These are phyloP conservation scores for Fusarium sp. DNA, from an alignment of 2,329 filamentous ascomycete species.

Conservation along the genomic window DNA sequence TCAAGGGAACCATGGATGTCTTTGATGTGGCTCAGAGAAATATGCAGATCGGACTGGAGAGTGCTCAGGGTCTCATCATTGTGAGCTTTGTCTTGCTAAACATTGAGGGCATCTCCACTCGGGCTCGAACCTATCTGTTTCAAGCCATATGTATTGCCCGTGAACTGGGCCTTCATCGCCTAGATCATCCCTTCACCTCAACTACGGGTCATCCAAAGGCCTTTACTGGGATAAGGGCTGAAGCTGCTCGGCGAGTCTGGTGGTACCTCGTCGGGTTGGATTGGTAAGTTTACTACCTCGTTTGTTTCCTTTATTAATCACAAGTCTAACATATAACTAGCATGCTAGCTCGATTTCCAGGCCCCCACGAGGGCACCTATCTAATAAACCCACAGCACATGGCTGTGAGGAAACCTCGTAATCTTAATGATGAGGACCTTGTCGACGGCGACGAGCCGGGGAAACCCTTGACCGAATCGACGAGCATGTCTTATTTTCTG, in stretches of 20 bases:
- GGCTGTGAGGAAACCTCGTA: constrained; percentile 53
- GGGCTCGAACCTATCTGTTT: constrained; percentile 26
- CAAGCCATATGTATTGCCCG: constrained; percentile 36
- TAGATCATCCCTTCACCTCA: constrained; percentile 49
- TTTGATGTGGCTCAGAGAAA: constrained; percentile 50
- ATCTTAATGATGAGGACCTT: constrained; percentile 54
- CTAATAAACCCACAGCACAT: constrained; percentile 54
- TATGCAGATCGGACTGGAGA: constrained; percentile 48
- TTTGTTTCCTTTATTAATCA: background rate
- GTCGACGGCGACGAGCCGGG: constrained; percentile 43
- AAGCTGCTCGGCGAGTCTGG: constrained; percentile 57
- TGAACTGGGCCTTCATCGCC: constrained; percentile 52
- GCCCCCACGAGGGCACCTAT: constrained; percentile 52
- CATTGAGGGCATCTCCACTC: constrained; percentile 43
- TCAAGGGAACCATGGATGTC: constrained; percentile 50
- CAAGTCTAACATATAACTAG: constrained; percentile 38
- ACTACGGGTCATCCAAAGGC: constrained; percentile 36
- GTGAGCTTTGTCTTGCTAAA: constrained; percentile 54
- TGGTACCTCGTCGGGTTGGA: constrained; percentile 58
- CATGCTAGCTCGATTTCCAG: constrained; percentile 52
- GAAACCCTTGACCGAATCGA: constrained; percentile 48
- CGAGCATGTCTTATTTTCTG: constrained; percentile 53
- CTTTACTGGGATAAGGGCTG: constrained; percentile 43
- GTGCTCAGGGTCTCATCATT: constrained; percentile 53
- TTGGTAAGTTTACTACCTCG: constrained; percentile 46